Evolutionary conservation across 441 rosid species (phyloP).

Genomic region (Daphne laureola): DNA sequence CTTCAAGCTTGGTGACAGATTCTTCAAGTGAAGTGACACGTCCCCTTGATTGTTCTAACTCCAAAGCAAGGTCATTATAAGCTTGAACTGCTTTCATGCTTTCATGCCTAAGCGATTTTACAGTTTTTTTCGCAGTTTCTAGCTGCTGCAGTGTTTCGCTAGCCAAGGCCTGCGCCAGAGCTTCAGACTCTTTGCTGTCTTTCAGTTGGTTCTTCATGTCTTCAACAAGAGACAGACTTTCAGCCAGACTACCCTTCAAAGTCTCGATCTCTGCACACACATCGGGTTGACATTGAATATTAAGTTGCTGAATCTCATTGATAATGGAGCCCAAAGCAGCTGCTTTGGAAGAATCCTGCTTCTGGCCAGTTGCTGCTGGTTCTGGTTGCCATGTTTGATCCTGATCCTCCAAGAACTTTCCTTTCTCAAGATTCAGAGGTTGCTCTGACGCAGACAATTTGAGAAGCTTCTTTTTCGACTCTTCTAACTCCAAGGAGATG

Average conservation of each 20-base stretch:
- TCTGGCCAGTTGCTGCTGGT: slow-evolving; percentile 32
- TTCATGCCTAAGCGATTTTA: slow-evolving; percentile 45
- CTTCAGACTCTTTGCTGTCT: slow-evolving; percentile 51
- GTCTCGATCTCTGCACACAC: slow-evolving; percentile 46
- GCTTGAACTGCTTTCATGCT: slow-evolving; percentile 39
- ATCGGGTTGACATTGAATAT: slow-evolving; percentile 53
- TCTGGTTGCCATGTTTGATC: slow-evolving; percentile 34
- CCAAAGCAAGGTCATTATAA: slow-evolving; percentile 33
- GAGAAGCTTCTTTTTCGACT: slow-evolving; percentile 36
- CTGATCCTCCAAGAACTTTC: slow-evolving; percentile 30
- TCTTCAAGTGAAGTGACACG: slow-evolving; percentile 48
- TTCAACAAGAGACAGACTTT: slow-evolving; percentile 55
- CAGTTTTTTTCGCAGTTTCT: slow-evolving; percentile 49
- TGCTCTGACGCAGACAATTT: slow-evolving; percentile 40
- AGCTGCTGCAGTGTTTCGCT: slow-evolving; percentile 45
- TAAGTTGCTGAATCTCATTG: slow-evolving; percentile 50
- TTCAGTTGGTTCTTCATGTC: slow-evolving; percentile 53
- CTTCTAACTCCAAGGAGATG: slow-evolving; percentile 40
- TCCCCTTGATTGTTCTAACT: slow-evolving; percentile 57
- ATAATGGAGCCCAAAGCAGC: slow-evolving; percentile 34
- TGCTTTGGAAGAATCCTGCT: slow-evolving; percentile 31
- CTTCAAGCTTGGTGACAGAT: slow-evolving; percentile 50
- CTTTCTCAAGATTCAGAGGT: slow-evolving; percentile 24
- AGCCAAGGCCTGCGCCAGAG: slow-evolving; percentile 38
- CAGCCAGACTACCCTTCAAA: slow-evolving; percentile 51